Evolutionary conservation across 1,284 basidiomycete species (phyloP), one percentile per base, ranked within the genome.

Genomic region (Heimioporus retisporus): DNA sequence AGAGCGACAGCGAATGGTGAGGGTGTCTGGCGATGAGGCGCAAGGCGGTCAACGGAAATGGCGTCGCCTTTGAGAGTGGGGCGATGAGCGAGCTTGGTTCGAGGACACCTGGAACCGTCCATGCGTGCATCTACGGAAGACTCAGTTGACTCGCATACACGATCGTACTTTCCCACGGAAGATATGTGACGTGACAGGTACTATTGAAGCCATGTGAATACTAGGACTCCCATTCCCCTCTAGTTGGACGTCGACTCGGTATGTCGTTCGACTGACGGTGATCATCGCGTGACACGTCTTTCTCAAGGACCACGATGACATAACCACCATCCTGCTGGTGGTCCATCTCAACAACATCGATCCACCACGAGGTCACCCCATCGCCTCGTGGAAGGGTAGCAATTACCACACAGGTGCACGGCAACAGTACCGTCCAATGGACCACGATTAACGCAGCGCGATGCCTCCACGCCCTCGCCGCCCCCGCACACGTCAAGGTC

Each of bases 271-370:
- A 23, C 53, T 55, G 48, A 19, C 48, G 28, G 46, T 60, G 35
- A 35, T 35, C 35, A 35, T 23, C 46, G 19, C 61, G 55, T 68
- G 31, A 67, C 54, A 40, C 13, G 43, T 18, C 25, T 48, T 40
- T 56, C 62, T 50, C 55, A 68, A 94, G 93, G 94, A 94, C 18
- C 94, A 96, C 72, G 94, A 96, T 73, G 94, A 96, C 81, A 94
- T 92, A 8, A 90, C 89, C 8, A 93, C 93, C 3, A 90, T 96
- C 64, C 80, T 95, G 73, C 81, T 96, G 21, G 93, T 93, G 1
- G 75, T 92, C 4, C 88, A 94, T 71, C 83, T 84, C 18, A 82
- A 85, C 2, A 84, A 89, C 65, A 84, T 95, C 63, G 78, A 85
- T 28, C 93, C 2, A 93, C 93, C 28, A 93, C 93, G 77, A 71